phyloP scores from a whole-genome alignment of 768 basidiomycete genomes.

The Galerina sulciceps region DNA sequence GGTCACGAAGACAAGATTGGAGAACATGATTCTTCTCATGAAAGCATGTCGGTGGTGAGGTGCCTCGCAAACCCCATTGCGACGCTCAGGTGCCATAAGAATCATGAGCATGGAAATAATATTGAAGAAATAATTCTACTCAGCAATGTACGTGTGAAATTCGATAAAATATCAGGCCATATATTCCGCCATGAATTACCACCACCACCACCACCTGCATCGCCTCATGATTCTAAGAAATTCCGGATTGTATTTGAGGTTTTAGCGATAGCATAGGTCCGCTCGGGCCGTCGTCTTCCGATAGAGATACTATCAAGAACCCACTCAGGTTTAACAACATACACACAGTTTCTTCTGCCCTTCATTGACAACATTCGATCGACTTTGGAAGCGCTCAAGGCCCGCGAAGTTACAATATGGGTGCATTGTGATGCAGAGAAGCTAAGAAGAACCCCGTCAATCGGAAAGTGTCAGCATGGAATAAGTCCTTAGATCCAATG shows the following conservation, averaged over 20 bases:
- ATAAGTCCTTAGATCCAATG: background rate
- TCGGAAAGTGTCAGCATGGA: background rate
- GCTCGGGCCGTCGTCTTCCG: constrained; percentile 65
- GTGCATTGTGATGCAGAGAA: constrained; percentile 65
- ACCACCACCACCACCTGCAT: no score
- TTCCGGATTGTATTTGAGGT: constrained; percentile 34
- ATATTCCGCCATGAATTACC: no score
- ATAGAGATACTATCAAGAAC: constrained; percentile 66
- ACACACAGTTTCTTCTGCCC: constrained; percentile 49
- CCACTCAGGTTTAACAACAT: constrained; percentile 81
- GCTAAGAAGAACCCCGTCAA: constrained; percentile 37
- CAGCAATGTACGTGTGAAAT: constrained; percentile 7
- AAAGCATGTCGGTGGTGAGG: constrained; percentile 2
- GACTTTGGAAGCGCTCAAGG: constrained; percentile 72
- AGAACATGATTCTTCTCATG: constrained; percentile 2
- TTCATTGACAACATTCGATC: constrained; percentile 58
- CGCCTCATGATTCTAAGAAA: constrained; percentile 13
- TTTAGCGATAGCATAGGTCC: constrained; percentile 55
- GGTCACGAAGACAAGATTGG: background rate
- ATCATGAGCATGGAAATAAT: constrained; percentile 7
- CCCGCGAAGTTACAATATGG: constrained; percentile 78
- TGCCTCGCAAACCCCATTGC: constrained; percentile 13
- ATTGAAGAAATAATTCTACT: background rate
- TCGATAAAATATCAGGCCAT: background rate
- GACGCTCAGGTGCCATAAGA: constrained; percentile 10